Evolutionary conservation across 2,329 filamentous ascomycete species (phyloP), one percentile per base, ranked within the genome.

Genomic region (Trichophyton mentagrophytes): DNA sequence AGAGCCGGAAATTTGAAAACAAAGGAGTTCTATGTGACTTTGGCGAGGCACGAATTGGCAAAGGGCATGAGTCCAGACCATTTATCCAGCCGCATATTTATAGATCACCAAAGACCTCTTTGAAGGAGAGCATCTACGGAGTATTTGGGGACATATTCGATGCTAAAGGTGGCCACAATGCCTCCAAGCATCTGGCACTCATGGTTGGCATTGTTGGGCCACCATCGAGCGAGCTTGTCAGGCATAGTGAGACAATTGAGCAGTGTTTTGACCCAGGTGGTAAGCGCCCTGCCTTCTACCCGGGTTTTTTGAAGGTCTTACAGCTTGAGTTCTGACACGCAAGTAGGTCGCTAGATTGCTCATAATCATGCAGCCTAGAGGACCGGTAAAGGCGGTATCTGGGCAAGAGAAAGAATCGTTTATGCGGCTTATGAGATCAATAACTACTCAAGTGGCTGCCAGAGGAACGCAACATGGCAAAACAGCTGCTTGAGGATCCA

Each of bases 1-100:
- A 53, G 70, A 73, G 42, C 27, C 62, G 57, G 59, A 20, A 11
- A 47, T 70, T 44, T 44, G 40, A 3, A 44, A 15, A 15, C 9
- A 44, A 44, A 44, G 40, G 15, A 1, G 62, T 69, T 13, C 62
- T 72, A 7, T 69, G 67, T 61, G 69, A 71, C 60, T 64, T 72
- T 57, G 69, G 69, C 4, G 63, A 69, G 47, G 67, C 67, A 57
- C 63, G 66, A 59, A 47, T 69, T 1, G 65, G 66, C 3, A 42
- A 62, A n/a, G 25, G 64, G 17, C 64, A 65, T 49, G 33, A 60
- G 22, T 67, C 63, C 11, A 61, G 65, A 57, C 15, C 15, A 44
- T 6, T 44, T 6, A 68, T 69, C 56, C 66, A 66, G 65, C 68
- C 70, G 1, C 59, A 67, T 56, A 38, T 67, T 5, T 72, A 71